Evolutionary conservation across 345 rosid species (phyloP), one percentile per base, ranked within the genome.

Genomic region (Bruguiera parviflora): DNA sequence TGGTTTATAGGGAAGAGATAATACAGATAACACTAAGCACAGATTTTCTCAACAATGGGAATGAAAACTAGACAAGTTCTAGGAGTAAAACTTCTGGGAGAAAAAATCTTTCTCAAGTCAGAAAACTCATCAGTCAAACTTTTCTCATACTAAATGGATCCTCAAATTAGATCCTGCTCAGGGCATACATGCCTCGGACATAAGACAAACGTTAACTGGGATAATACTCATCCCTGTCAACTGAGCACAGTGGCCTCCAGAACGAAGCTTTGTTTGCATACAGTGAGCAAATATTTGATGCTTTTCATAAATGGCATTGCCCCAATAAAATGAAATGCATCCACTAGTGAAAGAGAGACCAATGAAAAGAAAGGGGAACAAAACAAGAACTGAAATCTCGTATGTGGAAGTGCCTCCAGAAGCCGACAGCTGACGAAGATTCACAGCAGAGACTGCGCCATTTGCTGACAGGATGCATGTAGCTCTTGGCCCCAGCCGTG

Each of bases 401-500:
- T 89, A 95, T 67, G 89, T 88, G 53, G 89, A 86, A 20, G 85
- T 79, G 77, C 96, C 92, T 31, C 88, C 89, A 47, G 97, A 85
- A 51, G 87, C 77, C 47, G 90, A 80, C 28, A 96, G 84, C 81
- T 95, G 97, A 56, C 80, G 83, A 67, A 95, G 91, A 46, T 94
- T 90, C 53, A 89, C 97, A 0, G 91, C 87, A 39, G 96, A 89
- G 51, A 95, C 96, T 11, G 97, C 87, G 18, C 99, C 99, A 67
- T 79, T 88, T 64, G 99, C 96, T 32, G 99, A 92, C 78, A 95
- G 79, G 71, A 95, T 70, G 66, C 97, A 95, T 46, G 85, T 75
- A 32, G 89, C 91, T 83, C 92, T 88, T 64, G 89, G 88, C 64
- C 96, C 91, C 80, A 88, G 96, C 79, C 90, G 97, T 58, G 96